These are phyloP conservation scores for Parathielavia hyrcaniae DNA, from an alignment of 495 filamentous ascomycete genomes.

Conservation along the genomic window DNA sequence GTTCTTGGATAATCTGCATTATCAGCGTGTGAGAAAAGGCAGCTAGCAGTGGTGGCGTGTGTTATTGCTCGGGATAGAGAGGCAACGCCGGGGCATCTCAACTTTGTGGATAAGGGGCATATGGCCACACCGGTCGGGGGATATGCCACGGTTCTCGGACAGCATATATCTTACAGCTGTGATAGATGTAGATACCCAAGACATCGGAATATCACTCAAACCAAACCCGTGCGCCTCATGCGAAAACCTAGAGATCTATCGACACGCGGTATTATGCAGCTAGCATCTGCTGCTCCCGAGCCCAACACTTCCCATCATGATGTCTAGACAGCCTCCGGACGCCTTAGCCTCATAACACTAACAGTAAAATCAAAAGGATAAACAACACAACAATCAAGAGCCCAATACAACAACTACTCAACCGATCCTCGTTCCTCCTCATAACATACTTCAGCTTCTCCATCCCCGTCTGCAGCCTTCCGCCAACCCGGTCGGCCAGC, in stretches of 20 bases:
- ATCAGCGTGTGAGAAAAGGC: neutral
- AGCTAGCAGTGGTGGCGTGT: neutral
- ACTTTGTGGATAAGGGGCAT: neutral
- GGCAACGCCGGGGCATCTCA: neutral
- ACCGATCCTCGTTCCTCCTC: conserved; percentile 82
- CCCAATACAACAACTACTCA: conserved; percentile 89
- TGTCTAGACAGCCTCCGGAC: neutral
- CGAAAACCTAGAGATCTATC: conserved; percentile 4
- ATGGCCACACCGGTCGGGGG: neutral
- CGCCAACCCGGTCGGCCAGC: conserved; percentile 78
- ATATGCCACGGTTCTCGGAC: neutral
- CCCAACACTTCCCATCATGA: neutral
- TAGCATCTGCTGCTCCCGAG: neutral
- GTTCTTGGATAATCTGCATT: conserved; percentile 26
- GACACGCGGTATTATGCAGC: conserved; percentile 12
- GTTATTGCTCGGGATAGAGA: neutral
- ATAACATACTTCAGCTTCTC: conserved; percentile 79
- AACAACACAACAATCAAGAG: conserved; percentile 79
- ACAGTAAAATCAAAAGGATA: conserved; percentile 67
- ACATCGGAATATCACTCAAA: conserved; percentile 4
- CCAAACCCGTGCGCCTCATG: conserved; percentile 9
- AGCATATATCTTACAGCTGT: neutral
- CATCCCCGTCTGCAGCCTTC: conserved; percentile 77
- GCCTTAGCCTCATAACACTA: conserved; percentile 43
- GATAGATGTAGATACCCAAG: conserved; percentile 14